Percentiles rank a stretch among this genome's conserved stretches.
These are phyloP conservation scores for Umbelopsis vinacea DNA, from an alignment of 192 early-diverging fungal species.

Conservation along the genomic window DNA sequence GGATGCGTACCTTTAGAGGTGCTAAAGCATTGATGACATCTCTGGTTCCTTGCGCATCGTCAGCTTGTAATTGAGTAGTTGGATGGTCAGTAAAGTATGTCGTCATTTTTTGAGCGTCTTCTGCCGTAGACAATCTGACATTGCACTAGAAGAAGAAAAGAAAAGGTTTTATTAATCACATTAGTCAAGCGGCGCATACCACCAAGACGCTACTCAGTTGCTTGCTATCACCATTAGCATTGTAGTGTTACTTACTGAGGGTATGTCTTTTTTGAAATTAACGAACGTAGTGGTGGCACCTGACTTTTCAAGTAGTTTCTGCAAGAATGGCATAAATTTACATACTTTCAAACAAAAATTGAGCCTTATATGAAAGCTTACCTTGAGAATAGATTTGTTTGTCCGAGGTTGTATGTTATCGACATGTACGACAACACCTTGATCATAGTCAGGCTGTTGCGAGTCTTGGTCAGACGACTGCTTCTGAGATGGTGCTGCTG, in stretches of 20 bases:
- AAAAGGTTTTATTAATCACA: not conserved
- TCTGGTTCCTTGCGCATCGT: not conserved
- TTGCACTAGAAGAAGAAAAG: not conserved
- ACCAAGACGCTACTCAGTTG: too few relatives aligned
- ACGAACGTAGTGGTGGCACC: not conserved
- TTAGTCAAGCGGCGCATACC: too few relatives aligned
- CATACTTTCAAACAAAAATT: too few relatives aligned
- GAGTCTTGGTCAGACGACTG: not conserved
- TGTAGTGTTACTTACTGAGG: not conserved
- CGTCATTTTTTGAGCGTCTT: not conserved
- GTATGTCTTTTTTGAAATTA: slow-evolving; percentile 20
- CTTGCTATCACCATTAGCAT: too few relatives aligned
- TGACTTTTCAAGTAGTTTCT: not conserved
- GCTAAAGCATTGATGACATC: not conserved
- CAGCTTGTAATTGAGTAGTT: not conserved
- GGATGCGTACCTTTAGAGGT: slow-evolving; percentile 3
- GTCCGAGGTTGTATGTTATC: slow-evolving; percentile 4
- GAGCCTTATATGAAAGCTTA: not conserved
- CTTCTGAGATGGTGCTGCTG: not conserved
- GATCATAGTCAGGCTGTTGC: not conserved
- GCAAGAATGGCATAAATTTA: not conserved
- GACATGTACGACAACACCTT: slow-evolving; percentile 12
- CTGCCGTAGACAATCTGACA: not conserved
- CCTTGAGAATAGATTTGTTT: slow-evolving; percentile 2
- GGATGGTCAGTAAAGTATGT: not conserved